phyloP scores from a whole-genome alignment of 306 rosid species.

The Prunus mira region DNA sequence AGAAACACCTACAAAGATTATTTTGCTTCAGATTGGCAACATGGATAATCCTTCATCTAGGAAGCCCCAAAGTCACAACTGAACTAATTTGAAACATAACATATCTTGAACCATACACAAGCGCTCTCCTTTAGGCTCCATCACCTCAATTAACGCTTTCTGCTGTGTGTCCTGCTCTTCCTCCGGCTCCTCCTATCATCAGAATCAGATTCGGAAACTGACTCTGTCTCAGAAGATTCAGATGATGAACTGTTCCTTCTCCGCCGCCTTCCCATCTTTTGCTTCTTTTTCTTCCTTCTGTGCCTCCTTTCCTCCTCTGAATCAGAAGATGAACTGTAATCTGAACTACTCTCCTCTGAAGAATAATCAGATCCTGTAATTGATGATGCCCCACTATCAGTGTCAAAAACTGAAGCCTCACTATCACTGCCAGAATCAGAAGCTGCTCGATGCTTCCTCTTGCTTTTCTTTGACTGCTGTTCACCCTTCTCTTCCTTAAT shows the following conservation, averaged over 20 bases:
- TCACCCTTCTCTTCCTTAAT: conserved; percentile 45
- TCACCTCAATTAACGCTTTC: conserved; percentile 36
- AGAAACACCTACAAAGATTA: neutral
- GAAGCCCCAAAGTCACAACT: neutral
- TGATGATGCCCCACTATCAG: conserved; percentile 80
- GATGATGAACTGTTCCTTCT: conserved; percentile 73
- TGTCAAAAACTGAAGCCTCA: conserved; percentile 91
- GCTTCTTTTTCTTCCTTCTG: conserved; percentile 70
- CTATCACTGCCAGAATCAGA: conserved; percentile 68
- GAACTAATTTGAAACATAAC: neutral
- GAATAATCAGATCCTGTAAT: conserved; percentile 71
- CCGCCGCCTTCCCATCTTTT: conserved; percentile 52
- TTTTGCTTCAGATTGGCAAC: neutral
- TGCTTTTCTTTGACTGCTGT: conserved; percentile 50
- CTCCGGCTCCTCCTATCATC: conserved; percentile 59
- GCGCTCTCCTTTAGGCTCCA: conserved; percentile 15
- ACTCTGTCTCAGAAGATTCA: conserved; percentile 61
- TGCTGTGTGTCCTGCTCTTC: conserved; percentile 62
- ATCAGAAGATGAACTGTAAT: conserved; percentile 72
- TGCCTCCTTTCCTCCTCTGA: conserved; percentile 74
- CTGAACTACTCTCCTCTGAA: conserved; percentile 69
- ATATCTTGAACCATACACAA: neutral
- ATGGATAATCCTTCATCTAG: neutral
- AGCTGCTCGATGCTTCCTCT: conserved; percentile 66
- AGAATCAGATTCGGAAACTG: conserved; percentile 78